These are phyloP conservation scores for Abortiporus biennis DNA, from an alignment of 1,284 basidiomycete genomes.

Conservation along the genomic window DNA sequence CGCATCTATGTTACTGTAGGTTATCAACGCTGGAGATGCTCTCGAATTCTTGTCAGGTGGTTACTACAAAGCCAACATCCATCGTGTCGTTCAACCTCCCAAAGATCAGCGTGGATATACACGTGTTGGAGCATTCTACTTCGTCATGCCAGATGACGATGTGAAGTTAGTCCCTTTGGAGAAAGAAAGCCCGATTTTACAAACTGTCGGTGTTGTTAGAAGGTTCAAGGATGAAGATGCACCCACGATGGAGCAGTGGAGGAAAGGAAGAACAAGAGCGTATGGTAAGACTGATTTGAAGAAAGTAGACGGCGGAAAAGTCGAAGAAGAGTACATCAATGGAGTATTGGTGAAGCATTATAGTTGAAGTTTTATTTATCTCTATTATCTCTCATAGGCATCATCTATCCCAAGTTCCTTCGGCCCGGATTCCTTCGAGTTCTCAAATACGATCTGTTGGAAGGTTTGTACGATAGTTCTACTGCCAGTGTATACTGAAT, in stretches of 20 bases:
- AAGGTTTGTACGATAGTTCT: no score
- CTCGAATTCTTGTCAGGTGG: constrained; percentile 39
- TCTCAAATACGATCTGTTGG: no score
- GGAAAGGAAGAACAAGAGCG: constrained; percentile 28
- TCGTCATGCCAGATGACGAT: constrained; percentile 27
- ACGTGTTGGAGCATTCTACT: constrained; percentile 39
- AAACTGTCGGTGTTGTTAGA: constrained; percentile 25
- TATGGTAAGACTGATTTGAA: constrained; percentile 25
- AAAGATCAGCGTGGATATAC: constrained; percentile 36
- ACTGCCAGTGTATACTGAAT: no score
- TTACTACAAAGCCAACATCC: constrained; percentile 36
- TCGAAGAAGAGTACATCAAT: constrained; percentile 28
- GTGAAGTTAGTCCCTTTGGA: constrained; percentile 22
- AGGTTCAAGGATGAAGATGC: constrained; percentile 24
- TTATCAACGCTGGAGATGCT: constrained; percentile 37
- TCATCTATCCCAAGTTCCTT: no score
- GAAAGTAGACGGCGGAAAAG: constrained; percentile 19
- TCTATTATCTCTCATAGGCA: no score
- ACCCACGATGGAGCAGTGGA: constrained; percentile 33
- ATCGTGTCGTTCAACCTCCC: constrained; percentile 42
- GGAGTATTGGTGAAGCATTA: constrained; percentile 30
- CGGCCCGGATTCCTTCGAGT: no score
- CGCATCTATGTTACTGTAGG: no score
- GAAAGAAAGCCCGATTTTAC: constrained; percentile 24
- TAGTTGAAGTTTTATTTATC: constrained; percentile 19